Conservation (phyloP, 2,329 filamentous ascomycete species). For the Hymenoscyphus linearis region DNA sequence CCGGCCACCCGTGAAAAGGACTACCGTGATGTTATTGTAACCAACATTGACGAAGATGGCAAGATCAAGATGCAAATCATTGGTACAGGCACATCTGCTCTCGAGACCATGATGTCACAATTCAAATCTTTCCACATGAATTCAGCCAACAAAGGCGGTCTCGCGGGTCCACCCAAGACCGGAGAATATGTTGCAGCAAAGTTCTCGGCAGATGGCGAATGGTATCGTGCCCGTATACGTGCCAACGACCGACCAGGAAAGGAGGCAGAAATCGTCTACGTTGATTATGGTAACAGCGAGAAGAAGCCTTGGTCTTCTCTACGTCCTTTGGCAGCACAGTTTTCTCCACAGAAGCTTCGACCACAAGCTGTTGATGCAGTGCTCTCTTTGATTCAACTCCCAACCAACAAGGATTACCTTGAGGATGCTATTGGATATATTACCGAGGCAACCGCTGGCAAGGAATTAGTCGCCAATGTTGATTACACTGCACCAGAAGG, state of each 20-base stretch:
- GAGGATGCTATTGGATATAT: constrained; percentile 73
- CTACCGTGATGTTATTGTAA: constrained; percentile 91
- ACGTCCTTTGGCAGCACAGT: constrained; percentile 77
- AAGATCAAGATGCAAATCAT: constrained; percentile 89
- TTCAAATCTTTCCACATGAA: constrained; percentile 90
- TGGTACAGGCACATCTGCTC: constrained; percentile 75
- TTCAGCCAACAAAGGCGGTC: constrained; percentile 68
- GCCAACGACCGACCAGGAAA: constrained; percentile 89
- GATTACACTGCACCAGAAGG: constrained; percentile 82
- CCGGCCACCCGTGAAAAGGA: constrained; percentile 65
- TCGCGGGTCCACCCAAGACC: constrained; percentile 75
- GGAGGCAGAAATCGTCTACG: constrained; percentile 84
- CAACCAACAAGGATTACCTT: constrained; percentile 76
- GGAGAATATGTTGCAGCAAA: constrained; percentile 88
- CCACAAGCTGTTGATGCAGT: constrained; percentile 82
- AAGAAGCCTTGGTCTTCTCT: constrained; percentile 79
- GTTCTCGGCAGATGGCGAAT: constrained; percentile 83
- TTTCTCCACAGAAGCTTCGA: constrained; percentile 75
- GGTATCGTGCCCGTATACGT: constrained; percentile 89
- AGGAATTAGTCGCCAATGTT: constrained; percentile 82
- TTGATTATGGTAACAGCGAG: constrained; percentile 96
- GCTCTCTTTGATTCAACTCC: constrained; percentile 85
- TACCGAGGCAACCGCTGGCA: constrained; percentile 66
- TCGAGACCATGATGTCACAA: constrained; percentile 83
- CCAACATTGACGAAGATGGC: constrained; percentile 77